Percentiles rank a stretch among this genome's conserved stretches.
phyloP scores from a whole-genome alignment of 306 rosid species.

The Senna tora region DNA sequence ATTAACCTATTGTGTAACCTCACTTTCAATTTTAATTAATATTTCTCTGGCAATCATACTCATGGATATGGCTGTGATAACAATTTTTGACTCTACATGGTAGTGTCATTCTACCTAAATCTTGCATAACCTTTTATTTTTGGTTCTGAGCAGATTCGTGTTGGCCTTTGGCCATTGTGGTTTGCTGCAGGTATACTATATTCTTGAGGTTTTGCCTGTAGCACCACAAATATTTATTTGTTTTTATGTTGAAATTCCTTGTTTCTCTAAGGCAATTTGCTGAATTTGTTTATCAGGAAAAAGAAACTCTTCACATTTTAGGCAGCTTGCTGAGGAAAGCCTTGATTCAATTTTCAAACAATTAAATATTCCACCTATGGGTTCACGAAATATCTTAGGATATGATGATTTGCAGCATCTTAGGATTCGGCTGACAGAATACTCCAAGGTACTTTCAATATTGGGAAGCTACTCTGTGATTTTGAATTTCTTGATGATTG shows the following conservation, averaged over 20 bases:
- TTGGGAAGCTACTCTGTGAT: conserved; percentile 30
- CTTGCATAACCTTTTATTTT: conserved; percentile 25
- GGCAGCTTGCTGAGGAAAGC: conserved; percentile 68
- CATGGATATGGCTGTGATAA: not conserved
- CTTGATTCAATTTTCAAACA: conserved; percentile 63
- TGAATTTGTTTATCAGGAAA: conserved; percentile 61
- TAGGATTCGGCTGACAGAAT: conserved; percentile 72
- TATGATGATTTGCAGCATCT: conserved; percentile 51
- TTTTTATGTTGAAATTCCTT: conserved; percentile 44
- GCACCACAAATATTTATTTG: conserved; percentile 37
- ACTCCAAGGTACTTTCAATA: conserved; percentile 59
- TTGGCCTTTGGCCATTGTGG: conserved; percentile 79
- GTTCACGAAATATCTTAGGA: conserved; percentile 44
- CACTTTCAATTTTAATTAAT: conserved; percentile 20
- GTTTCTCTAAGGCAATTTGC: conserved; percentile 42
- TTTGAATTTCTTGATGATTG: conserved; percentile 39
- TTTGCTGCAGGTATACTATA: conserved; percentile 70
- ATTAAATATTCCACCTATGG: conserved; percentile 42
- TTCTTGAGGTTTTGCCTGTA: conserved; percentile 35
- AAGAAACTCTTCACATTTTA: conserved; percentile 59
- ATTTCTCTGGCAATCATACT: not conserved
- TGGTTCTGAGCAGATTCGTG: conserved; percentile 60
- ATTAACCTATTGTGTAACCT: not conserved
- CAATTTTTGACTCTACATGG: conserved; percentile 14
- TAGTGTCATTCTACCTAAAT: conserved; percentile 33